Evolutionary conservation across 805 yeast species (phyloP).

Genomic region (Wickerhamomyces silvicola): DNA sequence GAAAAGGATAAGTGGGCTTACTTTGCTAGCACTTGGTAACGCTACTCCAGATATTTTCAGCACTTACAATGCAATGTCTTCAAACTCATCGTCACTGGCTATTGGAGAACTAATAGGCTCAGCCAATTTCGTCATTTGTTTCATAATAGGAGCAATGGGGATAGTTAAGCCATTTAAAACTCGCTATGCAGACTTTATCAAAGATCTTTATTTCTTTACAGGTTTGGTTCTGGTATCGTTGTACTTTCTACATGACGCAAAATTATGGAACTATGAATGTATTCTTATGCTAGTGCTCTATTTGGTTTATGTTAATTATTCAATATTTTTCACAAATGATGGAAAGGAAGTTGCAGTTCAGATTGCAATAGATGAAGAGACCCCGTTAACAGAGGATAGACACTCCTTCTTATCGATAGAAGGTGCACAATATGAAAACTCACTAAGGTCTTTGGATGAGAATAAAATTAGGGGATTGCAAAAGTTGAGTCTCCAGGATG

Average conservation of each 20-base stretch:
- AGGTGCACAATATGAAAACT: slow-evolving; percentile 2
- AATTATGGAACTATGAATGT: slow-evolving; percentile 51
- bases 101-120: slow-evolving; percentile 91
- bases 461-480: slow-evolving; percentile 14
- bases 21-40: slow-evolving; percentile 85
- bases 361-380: slow-evolving; percentile 5
- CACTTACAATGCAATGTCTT: slow-evolving; percentile 73
- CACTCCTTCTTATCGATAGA: too few species aligned
- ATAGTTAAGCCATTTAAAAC: slow-evolving; percentile 61
- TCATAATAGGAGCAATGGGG: slow-evolving; percentile 76
- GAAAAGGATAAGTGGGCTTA: slow-evolving; percentile 78
- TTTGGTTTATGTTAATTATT: slow-evolving; percentile 46
- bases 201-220: slow-evolving; percentile 57
- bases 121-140: slow-evolving; percentile 71
- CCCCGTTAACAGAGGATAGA: slow-evolving; percentile 14
- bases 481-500: slow-evolving; percentile 33
- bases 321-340: slow-evolving; percentile 37
- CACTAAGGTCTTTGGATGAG: slow-evolving; percentile 9
- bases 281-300: slow-evolving; percentile 51
- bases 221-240: slow-evolving; percentile 43
- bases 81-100: slow-evolving; percentile 71
- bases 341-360: slow-evolving; percentile 14
- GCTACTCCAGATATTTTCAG: slow-evolving; percentile 87
- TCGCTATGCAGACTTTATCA: slow-evolving; percentile 41
- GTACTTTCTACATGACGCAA: slow-evolving; percentile 48